phyloP scores from a whole-genome alignment of 225 moss, liverwort and hornwort species.

The Sphagnum contortum region DNA sequence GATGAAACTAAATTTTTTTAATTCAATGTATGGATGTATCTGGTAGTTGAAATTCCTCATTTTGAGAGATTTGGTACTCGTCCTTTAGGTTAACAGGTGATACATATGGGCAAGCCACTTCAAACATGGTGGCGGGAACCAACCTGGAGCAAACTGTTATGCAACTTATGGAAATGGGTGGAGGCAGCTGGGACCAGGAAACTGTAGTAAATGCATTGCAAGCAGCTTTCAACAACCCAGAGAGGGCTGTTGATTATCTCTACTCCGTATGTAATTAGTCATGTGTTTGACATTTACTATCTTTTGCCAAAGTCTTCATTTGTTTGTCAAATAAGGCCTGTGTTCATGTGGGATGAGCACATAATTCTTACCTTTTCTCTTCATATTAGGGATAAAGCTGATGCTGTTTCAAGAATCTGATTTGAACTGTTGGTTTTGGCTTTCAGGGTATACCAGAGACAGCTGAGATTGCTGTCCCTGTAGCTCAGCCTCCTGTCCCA shows the following conservation, averaged over 20 bases:
- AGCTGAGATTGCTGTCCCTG: slow-evolving; percentile 67
- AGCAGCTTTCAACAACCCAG: slow-evolving; percentile 93
- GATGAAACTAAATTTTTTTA: not conserved
- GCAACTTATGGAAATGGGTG: slow-evolving; percentile 85
- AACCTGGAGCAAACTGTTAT: slow-evolving; percentile 74
- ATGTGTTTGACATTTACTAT: too few relatives aligned
- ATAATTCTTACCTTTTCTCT: too few relatives aligned
- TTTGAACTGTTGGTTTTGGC: too few relatives aligned
- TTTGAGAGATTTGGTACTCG: too few relatives aligned
- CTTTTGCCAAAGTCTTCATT: not conserved
- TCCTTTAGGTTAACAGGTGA: slow-evolving; percentile 49
- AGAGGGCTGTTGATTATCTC: slow-evolving; percentile 89
- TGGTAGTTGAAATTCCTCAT: too few relatives aligned
- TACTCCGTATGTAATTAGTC: slow-evolving; percentile 55
- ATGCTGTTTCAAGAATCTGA: too few relatives aligned
- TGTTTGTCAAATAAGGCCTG: too few relatives aligned
- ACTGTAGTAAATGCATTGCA: slow-evolving; percentile 77
- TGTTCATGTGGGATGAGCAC: too few relatives aligned
- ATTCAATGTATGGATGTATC: not conserved
- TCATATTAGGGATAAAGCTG: too few relatives aligned
- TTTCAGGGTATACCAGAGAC: slow-evolving; percentile 85
- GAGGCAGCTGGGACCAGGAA: slow-evolving; percentile 91
- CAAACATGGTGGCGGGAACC: slow-evolving; percentile 78
- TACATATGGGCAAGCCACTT: slow-evolving; percentile 79
- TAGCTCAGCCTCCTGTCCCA: slow-evolving; percentile 37